Evolutionary conservation across 352 stramenopile species (phyloP).

Genomic region (Phytophthora fragariaefolia): DNA sequence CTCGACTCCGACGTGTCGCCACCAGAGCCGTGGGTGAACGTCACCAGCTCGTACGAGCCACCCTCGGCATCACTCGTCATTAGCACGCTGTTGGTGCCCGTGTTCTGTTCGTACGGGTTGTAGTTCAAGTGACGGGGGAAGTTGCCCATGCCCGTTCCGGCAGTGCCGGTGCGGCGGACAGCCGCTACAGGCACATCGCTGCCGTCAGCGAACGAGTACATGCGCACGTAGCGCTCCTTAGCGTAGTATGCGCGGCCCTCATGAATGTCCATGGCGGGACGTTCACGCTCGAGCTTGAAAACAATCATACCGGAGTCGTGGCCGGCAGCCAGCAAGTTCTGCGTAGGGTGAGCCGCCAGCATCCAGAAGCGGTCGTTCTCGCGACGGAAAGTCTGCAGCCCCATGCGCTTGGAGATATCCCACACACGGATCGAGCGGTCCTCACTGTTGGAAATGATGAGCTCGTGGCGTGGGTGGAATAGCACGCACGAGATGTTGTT

Average conservation of each 20-base stretch:
- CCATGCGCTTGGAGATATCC: slow-evolving; percentile 99
- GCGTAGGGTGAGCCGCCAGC: slow-evolving; percentile 93
- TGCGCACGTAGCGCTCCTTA: slow-evolving; percentile 97
- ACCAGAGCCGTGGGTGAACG: slow-evolving; percentile 84
- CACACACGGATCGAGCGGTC: slow-evolving; percentile 99
- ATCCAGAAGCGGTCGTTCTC: slow-evolving; percentile 99
- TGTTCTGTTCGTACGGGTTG: slow-evolving; percentile 96
- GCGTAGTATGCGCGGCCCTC: slow-evolving; percentile 95
- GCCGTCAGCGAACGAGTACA: slow-evolving; percentile 94
- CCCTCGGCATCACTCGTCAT: slow-evolving; percentile 96
- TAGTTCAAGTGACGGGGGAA: slow-evolving; percentile 95
- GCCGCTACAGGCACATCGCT: slow-evolving; percentile 79
- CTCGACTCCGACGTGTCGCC: slow-evolving; percentile 93
- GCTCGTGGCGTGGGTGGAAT: slow-evolving; percentile 99
- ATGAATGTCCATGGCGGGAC: slow-evolving; percentile 93
- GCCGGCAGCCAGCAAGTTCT: slow-evolving; percentile 98
- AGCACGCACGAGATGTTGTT: slow-evolving; percentile 99
- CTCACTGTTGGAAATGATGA: slow-evolving; percentile 99
- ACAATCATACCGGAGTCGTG: slow-evolving; percentile 99
- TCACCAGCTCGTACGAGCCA: slow-evolving; percentile 98
- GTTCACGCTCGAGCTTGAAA: slow-evolving; percentile 98
- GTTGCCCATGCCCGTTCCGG: slow-evolving; percentile 91
- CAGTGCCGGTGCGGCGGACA: slow-evolving; percentile 70
- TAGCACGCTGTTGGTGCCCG: slow-evolving; percentile 89
- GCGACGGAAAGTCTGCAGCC: slow-evolving; percentile 98